phyloP scores from a whole-genome alignment of 805 yeast species.

The Kodamaea restingae region DNA sequence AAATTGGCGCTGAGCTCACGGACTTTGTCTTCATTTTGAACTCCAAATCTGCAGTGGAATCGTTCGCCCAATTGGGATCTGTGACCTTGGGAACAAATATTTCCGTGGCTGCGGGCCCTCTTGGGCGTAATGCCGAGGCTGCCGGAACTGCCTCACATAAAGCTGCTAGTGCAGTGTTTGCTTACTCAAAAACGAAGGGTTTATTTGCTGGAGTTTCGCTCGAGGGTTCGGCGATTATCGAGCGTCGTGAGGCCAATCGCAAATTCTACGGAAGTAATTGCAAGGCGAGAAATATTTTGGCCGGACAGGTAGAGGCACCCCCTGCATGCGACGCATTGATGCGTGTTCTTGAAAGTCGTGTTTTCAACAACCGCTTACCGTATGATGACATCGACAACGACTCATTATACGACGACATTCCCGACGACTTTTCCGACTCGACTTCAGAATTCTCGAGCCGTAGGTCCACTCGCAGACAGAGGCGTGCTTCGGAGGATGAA shows the following conservation, averaged over 20 bases:
- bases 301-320: conserved; percentile 90
- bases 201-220: conserved; percentile 95
- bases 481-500: conserved; percentile 24
- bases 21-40: conserved; percentile 93
- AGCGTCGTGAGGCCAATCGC: conserved; percentile 94
- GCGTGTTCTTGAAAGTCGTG: conserved; percentile 81
- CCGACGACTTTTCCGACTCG: conserved; percentile 60
- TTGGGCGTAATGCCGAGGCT: conserved; percentile 97
- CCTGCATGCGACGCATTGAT: conserved; percentile 84
- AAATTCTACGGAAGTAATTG: conserved; percentile 88
- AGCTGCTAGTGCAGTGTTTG: conserved; percentile 83
- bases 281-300: conserved; percentile 79
- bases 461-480: conserved; percentile 18
- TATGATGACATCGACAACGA: conserved; percentile 54
- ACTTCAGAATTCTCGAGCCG: conserved; percentile 35
- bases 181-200: conserved; percentile 95
- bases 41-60: conserved; percentile 80
- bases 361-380: conserved; percentile 58
- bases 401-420: conserved; percentile 68
- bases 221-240: conserved; percentile 95
- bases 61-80: conserved; percentile 92
- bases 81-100: conserved; percentile 93
- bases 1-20: conserved; percentile 92
- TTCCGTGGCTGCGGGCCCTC: conserved; percentile 95
- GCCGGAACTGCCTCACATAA: conserved; percentile 90